A percentile compares a stretch with the other conserved stretches of the same genome.
Evolutionary conservation across 2,329 filamentous ascomycete species (phyloP).

Genomic region (Camillea tinctor): DNA sequence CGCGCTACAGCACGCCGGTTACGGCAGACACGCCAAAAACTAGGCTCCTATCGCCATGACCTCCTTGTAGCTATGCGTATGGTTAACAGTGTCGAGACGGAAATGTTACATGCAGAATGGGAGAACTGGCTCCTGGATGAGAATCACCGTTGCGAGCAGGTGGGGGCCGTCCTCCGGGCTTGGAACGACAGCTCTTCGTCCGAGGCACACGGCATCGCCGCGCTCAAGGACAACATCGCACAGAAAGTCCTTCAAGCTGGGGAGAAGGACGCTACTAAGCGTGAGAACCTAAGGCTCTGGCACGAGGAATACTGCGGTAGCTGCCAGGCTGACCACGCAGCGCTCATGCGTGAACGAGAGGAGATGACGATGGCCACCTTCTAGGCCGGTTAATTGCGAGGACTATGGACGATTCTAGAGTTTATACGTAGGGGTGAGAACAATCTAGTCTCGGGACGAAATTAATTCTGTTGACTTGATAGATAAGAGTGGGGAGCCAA

Average conservation of each 20-base stretch:
- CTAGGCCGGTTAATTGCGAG: neutral
- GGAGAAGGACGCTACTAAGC: slow-evolving; percentile 10
- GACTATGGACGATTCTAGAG: neutral
- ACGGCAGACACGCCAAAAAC: slow-evolving; percentile 74
- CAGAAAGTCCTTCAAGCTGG: slow-evolving; percentile 34
- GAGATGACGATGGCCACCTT: slow-evolving; percentile 16
- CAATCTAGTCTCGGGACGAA: neutral
- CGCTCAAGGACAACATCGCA: slow-evolving; percentile 19
- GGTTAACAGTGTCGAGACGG: slow-evolving; percentile 83
- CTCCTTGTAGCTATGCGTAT: slow-evolving; percentile 86
- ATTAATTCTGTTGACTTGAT: neutral
- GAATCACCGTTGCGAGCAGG: slow-evolving; percentile 68
- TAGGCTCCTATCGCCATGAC: slow-evolving; percentile 85
- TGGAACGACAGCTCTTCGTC: slow-evolving; percentile 18
- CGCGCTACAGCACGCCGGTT: slow-evolving; percentile 62
- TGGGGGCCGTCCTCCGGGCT: slow-evolving; percentile 43
- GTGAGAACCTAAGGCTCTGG: slow-evolving; percentile 44
- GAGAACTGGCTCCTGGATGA: slow-evolving; percentile 89
- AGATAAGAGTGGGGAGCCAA: neutral
- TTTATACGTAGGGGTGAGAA: neutral
- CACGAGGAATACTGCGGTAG: slow-evolving; percentile 56
- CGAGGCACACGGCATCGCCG: slow-evolving; percentile 7
- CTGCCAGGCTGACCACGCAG: slow-evolving; percentile 47
- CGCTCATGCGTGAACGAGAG: slow-evolving; percentile 25
- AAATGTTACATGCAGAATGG: slow-evolving; percentile 85